A percentile compares a stretch with the other conserved stretches of the same genome.
Evolutionary conservation across 257 asterid species (phyloP).

Genomic region (Perilla frutescens): DNA sequence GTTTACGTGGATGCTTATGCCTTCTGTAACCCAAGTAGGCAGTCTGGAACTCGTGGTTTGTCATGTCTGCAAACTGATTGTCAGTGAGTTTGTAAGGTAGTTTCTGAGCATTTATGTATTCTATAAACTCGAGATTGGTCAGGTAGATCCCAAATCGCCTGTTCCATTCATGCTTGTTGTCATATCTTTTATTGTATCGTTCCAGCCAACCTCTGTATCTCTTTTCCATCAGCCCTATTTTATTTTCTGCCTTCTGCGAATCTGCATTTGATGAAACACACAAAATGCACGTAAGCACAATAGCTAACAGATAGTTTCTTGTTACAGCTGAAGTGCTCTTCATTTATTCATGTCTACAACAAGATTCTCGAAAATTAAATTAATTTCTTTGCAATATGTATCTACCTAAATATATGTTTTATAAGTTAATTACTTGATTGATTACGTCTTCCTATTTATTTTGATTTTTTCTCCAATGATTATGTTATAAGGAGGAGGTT

Average conservation of each 20-base stretch:
- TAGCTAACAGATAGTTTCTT: slow-evolving; percentile 22
- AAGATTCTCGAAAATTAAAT: too few species aligned
- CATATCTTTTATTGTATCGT: slow-evolving; percentile 43
- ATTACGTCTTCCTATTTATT: too few species aligned
- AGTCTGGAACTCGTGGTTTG: slow-evolving; percentile 63
- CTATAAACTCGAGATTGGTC: slow-evolving; percentile 53
- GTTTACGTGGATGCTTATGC: not conserved
- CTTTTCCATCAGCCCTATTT: slow-evolving; percentile 33
- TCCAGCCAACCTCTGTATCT: slow-evolving; percentile 58
- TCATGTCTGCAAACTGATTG: slow-evolving; percentile 72
- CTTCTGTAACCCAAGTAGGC: slow-evolving; percentile 53
- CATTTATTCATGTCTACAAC: too few species aligned
- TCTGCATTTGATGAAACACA: slow-evolving; percentile 40
- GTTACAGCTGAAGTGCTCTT: slow-evolving; percentile 26
- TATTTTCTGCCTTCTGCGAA: slow-evolving; percentile 12
- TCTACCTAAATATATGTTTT: too few species aligned
- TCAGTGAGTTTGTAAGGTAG: slow-evolving; percentile 61
- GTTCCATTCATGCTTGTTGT: slow-evolving; percentile 53
- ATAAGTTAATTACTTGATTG: too few species aligned
- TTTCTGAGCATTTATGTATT: slow-evolving; percentile 59
- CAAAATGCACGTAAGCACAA: slow-evolving; percentile 37
- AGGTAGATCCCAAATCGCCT: slow-evolving; percentile 63
- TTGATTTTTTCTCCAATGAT: too few species aligned
- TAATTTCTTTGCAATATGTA: too few species aligned
- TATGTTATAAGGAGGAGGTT: too few species aligned